phyloP scores from a whole-genome alignment of 805 yeast genomes.

The Starmerella cellae region DNA sequence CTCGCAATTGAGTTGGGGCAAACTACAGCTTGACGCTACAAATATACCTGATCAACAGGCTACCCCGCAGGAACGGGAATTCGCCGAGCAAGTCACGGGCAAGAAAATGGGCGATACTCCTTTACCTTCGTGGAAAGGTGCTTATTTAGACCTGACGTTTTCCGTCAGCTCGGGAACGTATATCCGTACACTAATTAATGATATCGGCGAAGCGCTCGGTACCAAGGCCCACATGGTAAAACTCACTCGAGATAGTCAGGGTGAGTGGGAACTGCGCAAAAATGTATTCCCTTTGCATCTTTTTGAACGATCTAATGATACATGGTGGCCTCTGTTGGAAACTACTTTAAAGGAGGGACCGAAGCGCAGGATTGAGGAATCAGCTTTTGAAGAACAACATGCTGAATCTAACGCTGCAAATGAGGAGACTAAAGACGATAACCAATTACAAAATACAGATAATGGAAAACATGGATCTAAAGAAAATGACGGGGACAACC shows the following conservation, averaged over 20 bases:
- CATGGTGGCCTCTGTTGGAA: conserved; percentile 40
- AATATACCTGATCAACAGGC: conserved; percentile 24
- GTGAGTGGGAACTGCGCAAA: conserved; percentile 66
- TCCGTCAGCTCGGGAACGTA: conserved; percentile 91
- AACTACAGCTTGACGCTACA: conserved; percentile 25
- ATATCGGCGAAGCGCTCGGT: conserved; percentile 67
- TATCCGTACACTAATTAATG: conserved; percentile 79
- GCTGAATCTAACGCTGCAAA: too few relatives aligned
- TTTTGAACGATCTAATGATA: conserved; percentile 41
- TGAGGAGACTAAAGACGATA: neutral
- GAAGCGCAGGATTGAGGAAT: conserved; percentile 3
- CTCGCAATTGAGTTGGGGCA: conserved; percentile 41
- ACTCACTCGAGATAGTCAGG: conserved; percentile 60
- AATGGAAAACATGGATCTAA: too few relatives aligned
- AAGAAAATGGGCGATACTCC: neutral
- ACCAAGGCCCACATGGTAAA: conserved; percentile 82
- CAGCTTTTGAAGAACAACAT: too few relatives aligned
- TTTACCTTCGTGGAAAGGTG: conserved; percentile 15
- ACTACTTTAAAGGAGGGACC: conserved; percentile 32
- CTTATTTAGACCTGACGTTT: conserved; percentile 53
- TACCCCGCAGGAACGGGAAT: conserved; percentile 26
- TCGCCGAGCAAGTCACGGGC: conserved; percentile 24
- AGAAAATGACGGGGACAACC: too few relatives aligned
- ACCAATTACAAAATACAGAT: neutral
- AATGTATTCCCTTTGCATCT: conserved; percentile 55